phyloP scores from a whole-genome alignment of 148 eudicot species.

The Linanthus parryae region DNA sequence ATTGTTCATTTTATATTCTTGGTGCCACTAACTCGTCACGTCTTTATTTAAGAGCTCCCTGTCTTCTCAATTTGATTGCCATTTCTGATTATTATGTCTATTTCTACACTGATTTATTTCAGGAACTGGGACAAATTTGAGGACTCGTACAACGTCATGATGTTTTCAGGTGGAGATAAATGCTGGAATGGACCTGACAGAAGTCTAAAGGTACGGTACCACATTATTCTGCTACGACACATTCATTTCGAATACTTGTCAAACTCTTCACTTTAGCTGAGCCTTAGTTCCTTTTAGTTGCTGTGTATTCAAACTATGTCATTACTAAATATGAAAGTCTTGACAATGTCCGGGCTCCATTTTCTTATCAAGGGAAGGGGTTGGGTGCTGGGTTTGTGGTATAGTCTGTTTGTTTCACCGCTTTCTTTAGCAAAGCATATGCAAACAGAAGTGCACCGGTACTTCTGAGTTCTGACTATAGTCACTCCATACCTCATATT shows the following conservation, averaged over 20 bases:
- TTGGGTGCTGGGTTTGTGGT: too few species aligned
- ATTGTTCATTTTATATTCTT: background rate
- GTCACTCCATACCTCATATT: too few species aligned
- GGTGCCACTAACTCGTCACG: background rate
- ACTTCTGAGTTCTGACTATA: too few species aligned
- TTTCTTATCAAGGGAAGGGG: too few species aligned
- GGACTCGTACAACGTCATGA: constrained; percentile 71
- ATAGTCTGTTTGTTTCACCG: background rate
- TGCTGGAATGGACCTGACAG: constrained; percentile 99
- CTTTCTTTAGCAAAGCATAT: too few species aligned
- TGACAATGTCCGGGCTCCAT: too few species aligned
- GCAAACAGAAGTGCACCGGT: background rate
- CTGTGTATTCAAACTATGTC: too few species aligned
- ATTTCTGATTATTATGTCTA: constrained; percentile 6
- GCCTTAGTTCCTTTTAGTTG: too few species aligned
- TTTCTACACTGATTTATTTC: constrained; percentile 8
- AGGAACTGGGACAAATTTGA: constrained; percentile 95
- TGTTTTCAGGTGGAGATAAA: constrained; percentile 79
- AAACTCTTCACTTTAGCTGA: too few species aligned
- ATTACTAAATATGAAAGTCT: too few species aligned
- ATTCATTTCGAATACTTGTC: too few species aligned
- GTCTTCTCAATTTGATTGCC: background rate
- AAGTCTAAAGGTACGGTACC: constrained; percentile 63
- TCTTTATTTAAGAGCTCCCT: constrained; percentile 1
- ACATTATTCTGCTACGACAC: constrained; percentile 6